A percentile compares a stretch with the other conserved stretches of the same genome.
phyloP scores from a whole-genome alignment of 768 basidiomycete species.

The Thelephora aurantiotincta region DNA sequence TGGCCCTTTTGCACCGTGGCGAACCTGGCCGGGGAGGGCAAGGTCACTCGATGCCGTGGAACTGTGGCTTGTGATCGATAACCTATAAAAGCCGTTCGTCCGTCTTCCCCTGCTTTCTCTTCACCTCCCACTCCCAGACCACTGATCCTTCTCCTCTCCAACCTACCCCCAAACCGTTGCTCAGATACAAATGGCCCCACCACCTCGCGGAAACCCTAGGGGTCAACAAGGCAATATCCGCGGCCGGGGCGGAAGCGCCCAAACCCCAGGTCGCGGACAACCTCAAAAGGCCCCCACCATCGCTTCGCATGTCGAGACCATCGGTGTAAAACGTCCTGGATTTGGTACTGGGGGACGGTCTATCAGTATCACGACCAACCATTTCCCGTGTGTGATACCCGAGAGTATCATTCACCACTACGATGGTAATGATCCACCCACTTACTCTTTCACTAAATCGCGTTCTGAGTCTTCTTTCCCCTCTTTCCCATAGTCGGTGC shows the following conservation, averaged over 20 bases:
- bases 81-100: not conserved
- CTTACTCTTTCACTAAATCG: constrained; percentile 1
- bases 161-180: not conserved
- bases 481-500: constrained; percentile 8
- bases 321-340: constrained; percentile 57
- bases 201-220: constrained; percentile 8
- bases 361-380: constrained; percentile 37
- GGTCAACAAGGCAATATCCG: constrained; percentile 8
- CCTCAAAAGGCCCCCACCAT: constrained; percentile 16
- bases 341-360: constrained; percentile 43
- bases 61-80: no score
- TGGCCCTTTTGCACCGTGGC: no score
- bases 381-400: constrained; percentile 48
- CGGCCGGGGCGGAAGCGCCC: constrained; percentile 9
- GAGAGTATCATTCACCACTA: constrained; percentile 60
- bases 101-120: not conserved
- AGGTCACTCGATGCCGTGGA: no score
- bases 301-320: constrained; percentile 28
- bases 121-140: not conserved
- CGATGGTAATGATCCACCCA: constrained; percentile 38
- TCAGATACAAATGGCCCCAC: not conserved
- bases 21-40: no score
- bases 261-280: constrained; percentile 5
- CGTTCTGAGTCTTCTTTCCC: not conserved
- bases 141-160: not conserved